Conservation (phyloP, 192 early-diverging fungal species). For the Rhizoclosmatium sp. region DNA sequence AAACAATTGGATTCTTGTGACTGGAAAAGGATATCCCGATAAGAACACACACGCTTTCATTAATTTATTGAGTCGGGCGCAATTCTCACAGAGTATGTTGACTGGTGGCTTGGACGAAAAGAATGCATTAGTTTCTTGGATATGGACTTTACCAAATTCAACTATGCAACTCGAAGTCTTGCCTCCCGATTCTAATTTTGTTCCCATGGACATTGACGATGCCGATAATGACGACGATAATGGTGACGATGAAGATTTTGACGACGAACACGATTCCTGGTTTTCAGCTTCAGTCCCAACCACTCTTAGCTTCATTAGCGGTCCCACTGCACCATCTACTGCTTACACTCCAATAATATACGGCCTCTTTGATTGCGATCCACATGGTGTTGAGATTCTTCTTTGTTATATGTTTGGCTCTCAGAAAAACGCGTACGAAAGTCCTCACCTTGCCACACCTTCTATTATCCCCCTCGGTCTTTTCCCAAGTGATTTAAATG, state of each 20-base stretch:
- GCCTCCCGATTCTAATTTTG: too few species aligned
- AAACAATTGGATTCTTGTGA: not conserved
- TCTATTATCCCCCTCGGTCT: not conserved
- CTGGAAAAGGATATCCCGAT: constrained; percentile 56
- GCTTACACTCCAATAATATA: not conserved
- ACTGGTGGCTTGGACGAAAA: not conserved
- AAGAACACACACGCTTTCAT: constrained; percentile 45
- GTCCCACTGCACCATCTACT: not conserved
- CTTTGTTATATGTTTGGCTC: constrained; percentile 50
- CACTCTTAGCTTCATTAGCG: not conserved
- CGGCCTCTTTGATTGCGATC: constrained; percentile 51
- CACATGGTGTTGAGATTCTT: constrained; percentile 47
- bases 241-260: not conserved
- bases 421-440: constrained; percentile 20
- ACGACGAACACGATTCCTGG: not conserved
- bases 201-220: not conserved
- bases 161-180: too few species aligned
- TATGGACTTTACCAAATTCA: too few species aligned
- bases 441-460: constrained; percentile 5
- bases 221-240: not conserved
- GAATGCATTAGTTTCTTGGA: too few species aligned
- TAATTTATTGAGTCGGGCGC: constrained; percentile 7
- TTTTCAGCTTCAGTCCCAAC: not conserved
- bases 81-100: not conserved
- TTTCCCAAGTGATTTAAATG: not conserved